Evolutionary conservation across 257 asterid genomes (phyloP), one percentile per base, ranked within the genome.

Genomic region (Buddleja alternifolia): DNA sequence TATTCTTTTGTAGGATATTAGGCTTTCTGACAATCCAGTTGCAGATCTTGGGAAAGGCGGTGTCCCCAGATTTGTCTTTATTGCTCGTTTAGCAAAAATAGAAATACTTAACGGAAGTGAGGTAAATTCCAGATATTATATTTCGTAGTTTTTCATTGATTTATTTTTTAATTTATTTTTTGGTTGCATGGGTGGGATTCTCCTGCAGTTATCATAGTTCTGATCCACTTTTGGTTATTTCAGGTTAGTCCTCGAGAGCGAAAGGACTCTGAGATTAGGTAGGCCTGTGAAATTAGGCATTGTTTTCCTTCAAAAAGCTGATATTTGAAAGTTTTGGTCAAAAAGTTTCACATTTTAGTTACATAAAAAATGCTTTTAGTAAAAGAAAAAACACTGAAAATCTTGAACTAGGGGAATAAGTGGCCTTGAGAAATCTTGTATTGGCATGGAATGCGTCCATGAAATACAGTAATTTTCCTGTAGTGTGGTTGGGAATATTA

Each of bases 191-290:
- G 53, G 24, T 15, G 44, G 20, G 29, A 37, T 19, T 47, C 52
- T 75, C 53, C 63, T 56, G 54, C 53, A 55, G 53, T 75, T 51
- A 72, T 67, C 61, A 71, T 72, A 45, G 37, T 72, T 66, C 63
- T 78, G 47, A 55, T 71, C 34, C 48, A 42, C 55, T 60, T 73
- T 64, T 66, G 64, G 68, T 62, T 63, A 58, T 62, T 77, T 61
- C 90, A 91, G 99, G 82, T 94, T 76, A 80, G 86, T 80, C 83
- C 85, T 57, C 83, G 93, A 70, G 99, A 94, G 79, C 87, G 99
- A 23, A 91, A 86, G 78, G 99, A 94, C 62, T 91, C 99, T 23
- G 99, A 94, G 75, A 94, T 94, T 64, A 86, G 99, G 97, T 94
- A 87, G 77, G 99, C 91, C 62, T 91, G 97, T 29, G 99, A 94